Evolutionary conservation across 2,329 filamentous ascomycete species (phyloP).

Genomic region (Hansfordia pulvinata): DNA sequence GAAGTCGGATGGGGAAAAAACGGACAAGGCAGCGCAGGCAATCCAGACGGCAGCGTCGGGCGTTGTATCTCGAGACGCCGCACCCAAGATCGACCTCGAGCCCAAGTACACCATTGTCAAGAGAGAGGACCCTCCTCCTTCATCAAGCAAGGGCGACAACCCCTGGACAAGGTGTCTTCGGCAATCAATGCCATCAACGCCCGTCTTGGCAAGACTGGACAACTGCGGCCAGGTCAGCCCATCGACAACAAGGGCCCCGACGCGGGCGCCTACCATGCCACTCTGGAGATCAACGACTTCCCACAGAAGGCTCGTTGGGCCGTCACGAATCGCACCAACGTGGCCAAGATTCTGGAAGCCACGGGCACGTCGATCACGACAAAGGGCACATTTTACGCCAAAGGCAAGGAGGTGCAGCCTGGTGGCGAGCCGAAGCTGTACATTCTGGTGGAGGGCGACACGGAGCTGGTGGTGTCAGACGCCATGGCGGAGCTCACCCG

Average conservation of each 20-base stretch:
- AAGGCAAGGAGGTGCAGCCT: slow-evolving; percentile 65
- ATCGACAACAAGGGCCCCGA: slow-evolving; percentile 98
- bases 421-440: slow-evolving; percentile 86
- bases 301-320: slow-evolving; percentile 97
- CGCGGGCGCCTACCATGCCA: slow-evolving; percentile 91
- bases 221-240: slow-evolving; percentile 81
- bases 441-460: slow-evolving; percentile 94
- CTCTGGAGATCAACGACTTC: slow-evolving; percentile 97
- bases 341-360: slow-evolving; percentile 91
- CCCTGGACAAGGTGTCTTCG: slow-evolving; percentile 79
- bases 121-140: slow-evolving; percentile 41
- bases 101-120: slow-evolving; percentile 62
- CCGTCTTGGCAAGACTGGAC: slow-evolving; percentile 77
- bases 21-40: slow-evolving; percentile 51
- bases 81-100: slow-evolving; percentile 27
- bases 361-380: slow-evolving; percentile 95
- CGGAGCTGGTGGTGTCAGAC: slow-evolving; percentile 78
- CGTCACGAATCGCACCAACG: slow-evolving; percentile 95
- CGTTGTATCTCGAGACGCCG: slow-evolving; percentile 37
- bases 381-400: slow-evolving; percentile 80
- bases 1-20: slow-evolving; percentile 54
- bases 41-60: slow-evolving; percentile 49
- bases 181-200: slow-evolving; percentile 85
- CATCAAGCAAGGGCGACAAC: slow-evolving; percentile 35
- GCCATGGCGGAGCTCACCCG: slow-evolving; percentile 85